Evolutionary conservation across 78 protist species (phyloP).

Genomic region (Chrysochromulina parva): DNA sequence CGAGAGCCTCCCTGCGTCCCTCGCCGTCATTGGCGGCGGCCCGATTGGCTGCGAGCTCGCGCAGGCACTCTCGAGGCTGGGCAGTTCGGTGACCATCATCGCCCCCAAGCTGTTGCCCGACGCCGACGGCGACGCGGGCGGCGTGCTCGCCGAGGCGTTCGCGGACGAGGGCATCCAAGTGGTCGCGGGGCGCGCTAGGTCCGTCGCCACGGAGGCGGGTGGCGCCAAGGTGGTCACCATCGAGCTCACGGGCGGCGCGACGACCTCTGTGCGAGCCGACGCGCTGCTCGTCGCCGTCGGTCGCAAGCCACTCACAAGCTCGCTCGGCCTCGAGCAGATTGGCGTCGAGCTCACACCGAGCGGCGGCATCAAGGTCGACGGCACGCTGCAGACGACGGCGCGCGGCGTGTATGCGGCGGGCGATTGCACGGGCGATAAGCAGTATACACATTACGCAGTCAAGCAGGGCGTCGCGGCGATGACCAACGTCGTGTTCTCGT

Average conservation of each 20-base stretch:
- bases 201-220: not conserved
- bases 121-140: not conserved
- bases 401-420: slow-evolving; percentile 19
- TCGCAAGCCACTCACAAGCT: no score
- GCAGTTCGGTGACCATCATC: not conserved
- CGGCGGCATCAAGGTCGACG: not conserved
- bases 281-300: not conserved
- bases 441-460: slow-evolving; percentile 4
- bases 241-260: not conserved
- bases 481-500: no score
- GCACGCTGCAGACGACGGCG: not conserved
- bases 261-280: not conserved
- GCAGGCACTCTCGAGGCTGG: not conserved
- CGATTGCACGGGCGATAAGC: slow-evolving; percentile 23
- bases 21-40: slow-evolving; percentile 8
- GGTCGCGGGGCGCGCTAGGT: not conserved
- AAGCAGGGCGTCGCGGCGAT: not conserved
- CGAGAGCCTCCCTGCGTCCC: not conserved
- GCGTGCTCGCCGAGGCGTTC: not conserved
- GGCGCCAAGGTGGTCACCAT: not conserved
- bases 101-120: not conserved
- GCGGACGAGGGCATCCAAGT: not conserved
- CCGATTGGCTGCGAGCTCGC: slow-evolving; percentile 10
- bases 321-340: no score
- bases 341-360: no score